Evolutionary conservation across 805 yeast genomes (phyloP).

Genomic region (Wickerhamiella bombiphila): DNA sequence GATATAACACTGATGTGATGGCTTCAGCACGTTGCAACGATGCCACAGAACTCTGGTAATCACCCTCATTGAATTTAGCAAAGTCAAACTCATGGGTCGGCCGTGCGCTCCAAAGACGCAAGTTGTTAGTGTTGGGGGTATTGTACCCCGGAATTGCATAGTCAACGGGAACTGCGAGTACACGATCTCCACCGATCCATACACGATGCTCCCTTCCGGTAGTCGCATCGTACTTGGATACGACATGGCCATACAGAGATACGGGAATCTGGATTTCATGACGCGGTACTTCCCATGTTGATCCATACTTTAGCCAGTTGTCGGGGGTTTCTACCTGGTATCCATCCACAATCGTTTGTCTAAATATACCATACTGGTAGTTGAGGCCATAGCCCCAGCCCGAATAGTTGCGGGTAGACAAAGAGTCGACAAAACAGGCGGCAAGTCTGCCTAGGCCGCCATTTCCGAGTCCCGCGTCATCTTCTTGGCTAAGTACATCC

Average conservation of each 20-base stretch:
- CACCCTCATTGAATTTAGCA: conserved; percentile 81
- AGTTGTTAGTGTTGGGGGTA: conserved; percentile 69
- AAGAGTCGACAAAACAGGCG: conserved; percentile 83
- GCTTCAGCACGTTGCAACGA: conserved; percentile 84
- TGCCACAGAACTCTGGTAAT: conserved; percentile 67
- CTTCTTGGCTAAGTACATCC: conserved; percentile 72
- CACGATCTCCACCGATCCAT: conserved; percentile 85
- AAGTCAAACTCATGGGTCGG: conserved; percentile 89
- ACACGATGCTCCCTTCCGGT: conserved; percentile 38
- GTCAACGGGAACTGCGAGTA: conserved; percentile 79
- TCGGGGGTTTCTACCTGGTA: conserved; percentile 92
- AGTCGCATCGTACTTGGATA: conserved; percentile 30
- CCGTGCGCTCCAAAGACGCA: conserved; percentile 78
- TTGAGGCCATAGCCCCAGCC: conserved; percentile 96
- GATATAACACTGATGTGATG: conserved; percentile 82
- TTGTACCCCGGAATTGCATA: conserved; percentile 81
- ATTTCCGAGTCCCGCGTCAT: conserved; percentile 89
- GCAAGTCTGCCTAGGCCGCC: conserved; percentile 93
- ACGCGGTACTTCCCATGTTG: conserved; percentile 90
- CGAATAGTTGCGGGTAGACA: conserved; percentile 72
- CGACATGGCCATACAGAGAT: conserved; percentile 72
- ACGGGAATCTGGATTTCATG: conserved; percentile 77
- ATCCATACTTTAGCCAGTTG: conserved; percentile 77
- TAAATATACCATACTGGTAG: conserved; percentile 85
- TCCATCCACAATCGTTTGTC: conserved; percentile 79